Evolutionary conservation across 2,329 filamentous ascomycete genomes (phyloP).

Genomic region (Diaporthe aspalathi): DNA sequence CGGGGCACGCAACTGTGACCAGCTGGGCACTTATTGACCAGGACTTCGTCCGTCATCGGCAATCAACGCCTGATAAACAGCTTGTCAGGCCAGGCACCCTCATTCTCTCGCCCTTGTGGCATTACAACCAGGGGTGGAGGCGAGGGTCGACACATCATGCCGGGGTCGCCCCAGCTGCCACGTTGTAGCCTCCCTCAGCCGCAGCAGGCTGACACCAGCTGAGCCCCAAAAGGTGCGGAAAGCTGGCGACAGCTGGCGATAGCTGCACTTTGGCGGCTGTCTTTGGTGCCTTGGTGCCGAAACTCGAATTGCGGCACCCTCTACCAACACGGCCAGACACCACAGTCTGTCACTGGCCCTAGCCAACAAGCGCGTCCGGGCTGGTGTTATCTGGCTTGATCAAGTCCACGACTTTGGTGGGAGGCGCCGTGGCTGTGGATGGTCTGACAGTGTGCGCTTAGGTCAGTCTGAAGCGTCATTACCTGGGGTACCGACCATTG

Average conservation of each 20-base stretch:
- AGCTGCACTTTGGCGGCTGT: slow-evolving; percentile 1
- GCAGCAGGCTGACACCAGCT: slow-evolving; percentile 29
- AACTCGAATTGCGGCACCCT: slow-evolving; percentile 10
- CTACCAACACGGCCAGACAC: not conserved
- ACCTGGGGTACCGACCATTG: not conserved
- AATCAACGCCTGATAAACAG: slow-evolving; percentile 1
- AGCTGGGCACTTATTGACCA: slow-evolving; percentile 19
- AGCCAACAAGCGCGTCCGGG: not conserved
- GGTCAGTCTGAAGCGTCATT: slow-evolving; percentile 9
- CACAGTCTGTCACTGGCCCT: not conserved
- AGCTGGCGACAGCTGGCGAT: too few relatives aligned
- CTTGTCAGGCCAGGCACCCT: slow-evolving; percentile 15
- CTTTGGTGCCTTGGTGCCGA: slow-evolving; percentile 8
- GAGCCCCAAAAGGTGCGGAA: slow-evolving; percentile 1
- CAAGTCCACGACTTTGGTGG: not conserved
- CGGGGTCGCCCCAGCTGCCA: slow-evolving; percentile 19
- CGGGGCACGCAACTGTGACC: not conserved
- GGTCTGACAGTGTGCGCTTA: not conserved
- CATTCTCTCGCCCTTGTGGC: not conserved
- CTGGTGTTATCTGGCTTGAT: slow-evolving; percentile 1
- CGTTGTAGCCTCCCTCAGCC: slow-evolving; percentile 18
- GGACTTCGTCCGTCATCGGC: not conserved
- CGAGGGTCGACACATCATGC: slow-evolving; percentile 6
- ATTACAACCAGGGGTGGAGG: not conserved
- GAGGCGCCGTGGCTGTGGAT: slow-evolving; percentile 16